Conservation (phyloP, 441 rosid genomes). For the Gossypium gossypioides region DNA sequence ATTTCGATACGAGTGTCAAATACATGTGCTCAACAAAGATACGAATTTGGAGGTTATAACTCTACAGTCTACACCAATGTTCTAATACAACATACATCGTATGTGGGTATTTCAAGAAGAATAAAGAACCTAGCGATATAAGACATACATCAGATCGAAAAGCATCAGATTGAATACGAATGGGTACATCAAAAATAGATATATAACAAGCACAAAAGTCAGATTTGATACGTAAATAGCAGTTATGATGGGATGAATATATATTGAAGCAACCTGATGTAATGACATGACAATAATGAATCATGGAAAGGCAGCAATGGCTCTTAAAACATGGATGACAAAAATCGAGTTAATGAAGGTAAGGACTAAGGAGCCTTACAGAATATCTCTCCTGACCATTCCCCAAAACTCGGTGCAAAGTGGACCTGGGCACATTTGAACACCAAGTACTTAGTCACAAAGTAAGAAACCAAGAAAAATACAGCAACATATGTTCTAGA, state of each 20-base stretch:
- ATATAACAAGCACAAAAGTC: not conserved
- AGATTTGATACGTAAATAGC: not conserved
- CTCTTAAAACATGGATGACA: conserved; percentile 1
- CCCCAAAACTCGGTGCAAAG: conserved; percentile 80
- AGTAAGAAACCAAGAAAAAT: not conserved
- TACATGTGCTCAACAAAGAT: too few relatives aligned
- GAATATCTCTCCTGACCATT: conserved; percentile 76
- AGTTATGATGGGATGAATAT: not conserved
- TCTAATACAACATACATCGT: not conserved
- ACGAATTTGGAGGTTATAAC: too few relatives aligned
- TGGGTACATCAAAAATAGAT: not conserved
- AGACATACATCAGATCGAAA: not conserved
- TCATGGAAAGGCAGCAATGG: not conserved
- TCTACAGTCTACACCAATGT: too few relatives aligned
- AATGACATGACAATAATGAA: not conserved
- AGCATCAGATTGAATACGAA: not conserved
- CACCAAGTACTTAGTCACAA: not conserved
- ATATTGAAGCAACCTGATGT: not conserved
- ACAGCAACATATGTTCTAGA: not conserved
- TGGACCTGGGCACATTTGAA: conserved; percentile 46
- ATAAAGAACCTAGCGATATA: not conserved
- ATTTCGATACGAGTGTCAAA: too few relatives aligned
- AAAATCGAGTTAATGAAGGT: not conserved
- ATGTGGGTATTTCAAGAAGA: not conserved
- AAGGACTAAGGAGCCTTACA: conserved; percentile 33